Conservation (phyloP, 2,329 filamentous ascomycete genomes). For the Pseudocercospora ulei region DNA sequence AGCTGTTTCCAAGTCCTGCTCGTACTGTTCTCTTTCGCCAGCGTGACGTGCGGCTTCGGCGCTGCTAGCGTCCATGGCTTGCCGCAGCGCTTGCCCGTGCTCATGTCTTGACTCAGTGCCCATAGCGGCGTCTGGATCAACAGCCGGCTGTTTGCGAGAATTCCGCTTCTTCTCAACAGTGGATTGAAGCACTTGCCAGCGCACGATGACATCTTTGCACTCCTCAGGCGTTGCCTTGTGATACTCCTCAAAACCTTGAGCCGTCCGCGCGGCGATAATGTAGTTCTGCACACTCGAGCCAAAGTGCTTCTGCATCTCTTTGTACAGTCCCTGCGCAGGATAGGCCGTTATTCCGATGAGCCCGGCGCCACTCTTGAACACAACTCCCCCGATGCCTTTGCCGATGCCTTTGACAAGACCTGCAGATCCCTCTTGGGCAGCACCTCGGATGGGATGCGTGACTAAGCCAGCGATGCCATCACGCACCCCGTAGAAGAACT, state of each 20-base stretch:
- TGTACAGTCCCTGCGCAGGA: slow-evolving; percentile 66
- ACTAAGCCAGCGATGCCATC: slow-evolving; percentile 67
- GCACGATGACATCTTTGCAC: slow-evolving; percentile 52
- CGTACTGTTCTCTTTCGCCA: slow-evolving; percentile 34
- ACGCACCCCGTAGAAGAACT: slow-evolving; percentile 63
- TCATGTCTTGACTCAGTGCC: no score
- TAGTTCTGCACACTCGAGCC: slow-evolving; percentile 66
- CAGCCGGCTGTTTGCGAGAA: slow-evolving; percentile 51
- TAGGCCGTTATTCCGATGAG: slow-evolving; percentile 54
- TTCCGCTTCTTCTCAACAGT: slow-evolving; percentile 52
- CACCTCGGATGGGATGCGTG: slow-evolving; percentile 61
- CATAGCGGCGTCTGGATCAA: no score
- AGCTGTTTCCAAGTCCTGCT: slow-evolving; percentile 39
- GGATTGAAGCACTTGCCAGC: slow-evolving; percentile 54
- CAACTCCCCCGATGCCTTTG: slow-evolving; percentile 65
- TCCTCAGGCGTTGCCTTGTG: slow-evolving; percentile 49
- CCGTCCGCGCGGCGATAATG: slow-evolving; percentile 64
- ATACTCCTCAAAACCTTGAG: slow-evolving; percentile 63
- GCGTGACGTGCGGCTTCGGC: slow-evolving; percentile 30
- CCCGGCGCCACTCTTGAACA: slow-evolving; percentile 64
- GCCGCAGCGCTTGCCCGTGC: slow-evolving; percentile 37
- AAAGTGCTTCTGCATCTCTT: slow-evolving; percentile 59
- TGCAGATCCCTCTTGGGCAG: slow-evolving; percentile 50
- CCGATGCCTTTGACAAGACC: slow-evolving; percentile 69
- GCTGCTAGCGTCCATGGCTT: slow-evolving; percentile 45